These are phyloP conservation scores for Leptographium wingfieldii DNA, from an alignment of 2,329 filamentous ascomycete species.

Conservation along the genomic window DNA sequence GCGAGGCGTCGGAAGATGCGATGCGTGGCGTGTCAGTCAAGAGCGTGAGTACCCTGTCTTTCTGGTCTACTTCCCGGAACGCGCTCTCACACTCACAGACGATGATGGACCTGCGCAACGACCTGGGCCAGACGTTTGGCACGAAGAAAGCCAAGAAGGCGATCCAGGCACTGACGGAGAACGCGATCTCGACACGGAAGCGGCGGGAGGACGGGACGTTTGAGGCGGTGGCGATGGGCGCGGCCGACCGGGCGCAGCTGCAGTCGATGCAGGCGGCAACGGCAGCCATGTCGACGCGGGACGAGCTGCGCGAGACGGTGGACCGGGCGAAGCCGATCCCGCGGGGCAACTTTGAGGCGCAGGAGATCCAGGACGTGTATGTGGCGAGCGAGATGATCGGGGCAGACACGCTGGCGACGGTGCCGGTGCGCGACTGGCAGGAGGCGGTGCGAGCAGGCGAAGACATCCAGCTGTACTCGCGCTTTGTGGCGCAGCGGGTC, in stretches of 20 bases:
- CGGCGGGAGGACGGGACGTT: constrained; percentile 33
- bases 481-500: constrained; percentile 54
- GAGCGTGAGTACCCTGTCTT: constrained; percentile 19
- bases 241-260: constrained; percentile 47
- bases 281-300: constrained; percentile 35
- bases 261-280: constrained; percentile 49
- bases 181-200: constrained; percentile 43
- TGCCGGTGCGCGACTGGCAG: constrained; percentile 65
- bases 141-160: constrained; percentile 78
- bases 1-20: constrained; percentile 37
- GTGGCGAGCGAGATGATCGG: constrained; percentile 54
- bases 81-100: constrained; percentile 25
- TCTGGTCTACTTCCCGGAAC: not conserved
- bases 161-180: constrained; percentile 54
- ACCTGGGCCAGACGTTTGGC: constrained; percentile 67
- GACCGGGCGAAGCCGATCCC: constrained; percentile 63
- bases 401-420: constrained; percentile 49
- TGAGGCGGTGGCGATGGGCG: constrained; percentile 10
- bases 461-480: constrained; percentile 42
- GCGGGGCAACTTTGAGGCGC: constrained; percentile 52
- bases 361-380: constrained; percentile 61
- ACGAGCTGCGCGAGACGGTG: constrained; percentile 31
- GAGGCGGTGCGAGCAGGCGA: constrained; percentile 48
- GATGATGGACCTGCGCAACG: constrained; percentile 49
- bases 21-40: constrained; percentile 23